Evolutionary conservation across 208 protist genomes (phyloP).

Genomic region (Tetramitus jugosus): DNA sequence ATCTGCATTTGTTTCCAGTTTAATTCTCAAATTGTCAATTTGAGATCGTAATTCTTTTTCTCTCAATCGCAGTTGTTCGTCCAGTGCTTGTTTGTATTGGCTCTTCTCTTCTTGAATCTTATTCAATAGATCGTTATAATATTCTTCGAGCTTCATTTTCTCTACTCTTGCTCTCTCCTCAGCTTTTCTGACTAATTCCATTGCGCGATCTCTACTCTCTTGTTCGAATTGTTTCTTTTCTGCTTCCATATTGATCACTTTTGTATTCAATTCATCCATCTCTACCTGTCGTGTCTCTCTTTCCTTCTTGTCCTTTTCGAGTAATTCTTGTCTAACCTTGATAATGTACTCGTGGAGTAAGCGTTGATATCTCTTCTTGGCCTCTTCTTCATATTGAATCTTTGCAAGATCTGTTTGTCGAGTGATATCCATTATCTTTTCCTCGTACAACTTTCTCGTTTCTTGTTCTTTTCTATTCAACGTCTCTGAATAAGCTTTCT

Average conservation of each 20-base stretch:
- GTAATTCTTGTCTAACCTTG: slow-evolving; percentile 10
- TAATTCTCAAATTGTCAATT: not conserved
- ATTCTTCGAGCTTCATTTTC: slow-evolving; percentile 4
- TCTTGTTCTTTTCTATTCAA: not conserved
- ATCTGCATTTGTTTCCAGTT: not conserved
- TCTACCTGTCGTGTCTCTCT: not conserved
- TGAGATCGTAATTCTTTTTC: slow-evolving; percentile 2
- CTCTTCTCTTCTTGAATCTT: slow-evolving; percentile 3
- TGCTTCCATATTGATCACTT: not conserved
- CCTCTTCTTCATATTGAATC: slow-evolving; percentile 14
- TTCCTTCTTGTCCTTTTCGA: slow-evolving; percentile 21
- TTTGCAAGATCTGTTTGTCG: not conserved
- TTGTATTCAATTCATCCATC: not conserved
- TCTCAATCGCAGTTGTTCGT: not conserved
- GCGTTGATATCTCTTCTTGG: not conserved
- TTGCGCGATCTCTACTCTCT: not conserved
- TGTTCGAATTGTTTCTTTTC: slow-evolving; percentile 8
- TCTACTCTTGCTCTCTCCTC: not conserved
- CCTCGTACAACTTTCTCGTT: not conserved
- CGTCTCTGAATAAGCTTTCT: not conserved
- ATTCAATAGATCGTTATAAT: slow-evolving; percentile 2
- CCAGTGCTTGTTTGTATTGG: slow-evolving; percentile 3
- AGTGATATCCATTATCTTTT: not conserved
- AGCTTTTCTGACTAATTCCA: not conserved
- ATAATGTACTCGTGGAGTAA: not conserved